A percentile compares a stretch with the other conserved stretches of the same genome.
Conservation (phyloP, 768 basidiomycete species). For the Suillus hirtellus region DNA sequence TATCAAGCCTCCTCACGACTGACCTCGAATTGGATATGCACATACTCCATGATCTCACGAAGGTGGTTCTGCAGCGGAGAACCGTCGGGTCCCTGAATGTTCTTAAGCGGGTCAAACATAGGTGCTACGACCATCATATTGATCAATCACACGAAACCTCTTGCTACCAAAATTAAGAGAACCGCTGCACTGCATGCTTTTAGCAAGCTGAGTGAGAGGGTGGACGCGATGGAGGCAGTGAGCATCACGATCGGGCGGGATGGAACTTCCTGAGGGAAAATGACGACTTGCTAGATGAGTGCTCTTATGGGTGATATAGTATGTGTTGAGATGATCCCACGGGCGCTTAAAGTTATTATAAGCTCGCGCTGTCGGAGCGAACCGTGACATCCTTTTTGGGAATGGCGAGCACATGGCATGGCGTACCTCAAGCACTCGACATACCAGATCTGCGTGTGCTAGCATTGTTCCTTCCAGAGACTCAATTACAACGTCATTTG, state of each 20-base stretch:
- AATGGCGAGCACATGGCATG: not conserved
- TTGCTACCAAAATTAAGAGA: slow-evolving; percentile 34
- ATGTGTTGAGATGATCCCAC: not conserved
- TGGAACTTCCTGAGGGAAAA: slow-evolving; percentile 27
- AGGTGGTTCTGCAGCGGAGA: slow-evolving; percentile 46
- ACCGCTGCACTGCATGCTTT: slow-evolving; percentile 32
- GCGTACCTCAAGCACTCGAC: not conserved
- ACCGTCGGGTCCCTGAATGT: slow-evolving; percentile 49
- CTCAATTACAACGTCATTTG: not conserved
- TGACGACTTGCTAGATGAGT: not conserved
- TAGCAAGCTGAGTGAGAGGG: slow-evolving; percentile 11
- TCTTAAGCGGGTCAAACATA: slow-evolving; percentile 46
- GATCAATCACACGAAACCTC: slow-evolving; percentile 41
- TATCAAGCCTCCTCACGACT: not conserved
- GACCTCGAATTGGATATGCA: slow-evolving; percentile 8
- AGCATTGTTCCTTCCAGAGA: not conserved
- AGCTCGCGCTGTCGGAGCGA: slow-evolving; percentile 6
- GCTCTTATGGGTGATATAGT: slow-evolving; percentile 1
- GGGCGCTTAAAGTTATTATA: not conserved
- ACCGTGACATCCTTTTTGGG: slow-evolving; percentile 10
- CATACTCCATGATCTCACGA: slow-evolving; percentile 47
- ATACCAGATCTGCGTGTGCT: not conserved
- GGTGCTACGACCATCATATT: slow-evolving; percentile 47
- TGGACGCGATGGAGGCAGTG: not conserved
- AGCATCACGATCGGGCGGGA: not conserved